Conservation (phyloP, 352 stramenopile species). For the Globisporangium mamillatum region DNA sequence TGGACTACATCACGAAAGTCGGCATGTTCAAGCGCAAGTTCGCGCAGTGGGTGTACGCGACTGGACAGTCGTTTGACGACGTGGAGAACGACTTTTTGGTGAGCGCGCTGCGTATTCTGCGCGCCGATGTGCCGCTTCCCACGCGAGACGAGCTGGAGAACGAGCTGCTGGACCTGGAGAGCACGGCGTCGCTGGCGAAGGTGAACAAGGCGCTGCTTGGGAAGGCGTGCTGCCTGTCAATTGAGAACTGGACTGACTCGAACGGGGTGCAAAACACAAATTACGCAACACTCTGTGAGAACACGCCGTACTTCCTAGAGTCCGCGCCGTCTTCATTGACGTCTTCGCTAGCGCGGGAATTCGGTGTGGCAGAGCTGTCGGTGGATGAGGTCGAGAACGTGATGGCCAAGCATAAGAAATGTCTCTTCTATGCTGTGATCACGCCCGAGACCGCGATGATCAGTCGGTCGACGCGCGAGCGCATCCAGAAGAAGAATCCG, state of each 20-base stretch:
- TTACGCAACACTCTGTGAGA: constrained; percentile 39
- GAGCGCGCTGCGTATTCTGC: constrained; percentile 39
- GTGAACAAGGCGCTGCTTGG: constrained; percentile 42
- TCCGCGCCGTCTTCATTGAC: constrained; percentile 9
- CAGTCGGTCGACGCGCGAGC: constrained; percentile 39
- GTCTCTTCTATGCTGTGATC: constrained; percentile 47
- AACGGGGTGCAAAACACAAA: constrained; percentile 42
- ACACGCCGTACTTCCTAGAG: constrained; percentile 46
- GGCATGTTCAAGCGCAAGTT: constrained; percentile 61
- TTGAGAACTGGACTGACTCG: constrained; percentile 52
- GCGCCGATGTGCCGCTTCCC: constrained; percentile 36
- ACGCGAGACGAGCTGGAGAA: constrained; percentile 60
- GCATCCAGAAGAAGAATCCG: constrained; percentile 53
- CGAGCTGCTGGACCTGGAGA: constrained; percentile 58
- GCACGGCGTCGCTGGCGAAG: constrained; percentile 34
- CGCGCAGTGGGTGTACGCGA: constrained; percentile 62
- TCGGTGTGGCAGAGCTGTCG: constrained; percentile 25
- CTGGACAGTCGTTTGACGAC: constrained; percentile 46
- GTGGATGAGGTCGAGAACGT: constrained; percentile 49
- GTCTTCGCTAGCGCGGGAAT: constrained; percentile 8
- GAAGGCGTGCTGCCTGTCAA: constrained; percentile 52
- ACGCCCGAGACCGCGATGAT: constrained; percentile 41
- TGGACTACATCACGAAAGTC: constrained; percentile 46
- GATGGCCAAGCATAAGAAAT: constrained; percentile 47
- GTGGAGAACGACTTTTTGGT: constrained; percentile 44